phyloP scores from a whole-genome alignment of 176 grass and related monocot genomes.

The Hordeum marinum region DNA sequence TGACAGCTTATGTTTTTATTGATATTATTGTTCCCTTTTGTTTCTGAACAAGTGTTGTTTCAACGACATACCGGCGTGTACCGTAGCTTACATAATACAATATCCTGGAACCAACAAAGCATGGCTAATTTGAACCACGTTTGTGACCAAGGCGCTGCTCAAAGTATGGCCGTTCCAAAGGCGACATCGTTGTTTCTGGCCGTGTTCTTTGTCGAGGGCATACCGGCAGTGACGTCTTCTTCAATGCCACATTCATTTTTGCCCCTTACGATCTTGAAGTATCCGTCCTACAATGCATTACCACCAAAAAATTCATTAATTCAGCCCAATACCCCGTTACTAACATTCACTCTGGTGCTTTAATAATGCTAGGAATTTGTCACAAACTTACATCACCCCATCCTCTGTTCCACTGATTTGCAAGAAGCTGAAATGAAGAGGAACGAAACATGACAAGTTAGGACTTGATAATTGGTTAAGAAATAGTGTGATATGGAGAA shows the following conservation, averaged over 20 bases:
- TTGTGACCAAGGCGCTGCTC: not conserved
- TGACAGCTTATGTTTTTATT: not conserved
- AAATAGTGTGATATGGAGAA: not conserved
- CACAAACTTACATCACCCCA: slow-evolving; percentile 88
- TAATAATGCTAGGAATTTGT: not conserved
- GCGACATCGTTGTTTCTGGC: slow-evolving; percentile 12
- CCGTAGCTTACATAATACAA: not conserved
- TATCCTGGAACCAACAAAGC: not conserved
- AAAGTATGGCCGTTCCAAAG: slow-evolving; percentile 23
- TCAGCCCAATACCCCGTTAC: not conserved
- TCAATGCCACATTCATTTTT: slow-evolving; percentile 83
- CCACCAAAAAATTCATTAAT: not conserved
- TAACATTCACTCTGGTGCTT: not conserved
- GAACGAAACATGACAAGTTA: not conserved
- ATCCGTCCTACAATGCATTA: slow-evolving; percentile 58
- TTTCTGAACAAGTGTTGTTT: not conserved
- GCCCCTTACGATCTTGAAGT: slow-evolving; percentile 87
- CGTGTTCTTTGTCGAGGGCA: slow-evolving; percentile 71
- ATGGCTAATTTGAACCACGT: not conserved
- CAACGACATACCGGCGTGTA: not conserved
- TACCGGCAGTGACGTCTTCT: slow-evolving; percentile 64
- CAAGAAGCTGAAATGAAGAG: slow-evolving; percentile 70
- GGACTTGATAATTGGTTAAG: not conserved
- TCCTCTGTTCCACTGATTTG: slow-evolving; percentile 91
- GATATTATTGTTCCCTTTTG: not conserved